Evolutionary conservation across 148 eudicot species (phyloP), one percentile per base, ranked within the genome.

Genomic region (Cornus controversa): DNA sequence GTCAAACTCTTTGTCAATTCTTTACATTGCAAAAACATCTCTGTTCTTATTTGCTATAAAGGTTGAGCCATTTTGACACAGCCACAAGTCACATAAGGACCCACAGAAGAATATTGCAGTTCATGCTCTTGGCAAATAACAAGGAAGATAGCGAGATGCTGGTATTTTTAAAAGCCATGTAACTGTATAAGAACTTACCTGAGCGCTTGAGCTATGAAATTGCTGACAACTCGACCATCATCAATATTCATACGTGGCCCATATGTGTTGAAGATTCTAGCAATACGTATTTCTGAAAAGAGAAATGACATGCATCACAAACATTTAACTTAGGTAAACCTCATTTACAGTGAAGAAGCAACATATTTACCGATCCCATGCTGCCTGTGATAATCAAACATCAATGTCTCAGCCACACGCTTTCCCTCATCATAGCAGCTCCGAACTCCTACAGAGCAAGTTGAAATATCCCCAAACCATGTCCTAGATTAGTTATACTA

Each of bases 401-500:
- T 96, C 89, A 96, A 85, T 23, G 99, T 96, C 84, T 96, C 99
- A 64, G 99, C 99, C 24, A 96, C 99, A 75, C 99, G 90, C 83
- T 96, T 96, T 63, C 99, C 99, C 86, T 96, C 99, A 72, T 96
- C 99, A 87, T 96, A 96, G 76, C 99, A 96, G 73, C 99, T 96
- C 75, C 99, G 79, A 79, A 96, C 99, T 64, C 99, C 99, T 96
- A 77, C 36, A 83, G 26, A 27, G 72, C 71, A 24, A 54, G 42
- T 5, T 22, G 42, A 60, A 60, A 60, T 60, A 14, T 60, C 1
- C 25, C 22, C 23, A 60, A 60, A 60, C 22, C 8, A 60, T 14
- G 64, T 22, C 1, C 20, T 60, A 6, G 9, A 60, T 60, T 60
- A 60, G 9, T 6, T 60, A 22, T 54, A 60, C 25, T n/a, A 18